These are phyloP conservation scores for Hyaloscypha bicolor DNA, from an alignment of 495 filamentous ascomycete genomes.

Conservation along the genomic window DNA sequence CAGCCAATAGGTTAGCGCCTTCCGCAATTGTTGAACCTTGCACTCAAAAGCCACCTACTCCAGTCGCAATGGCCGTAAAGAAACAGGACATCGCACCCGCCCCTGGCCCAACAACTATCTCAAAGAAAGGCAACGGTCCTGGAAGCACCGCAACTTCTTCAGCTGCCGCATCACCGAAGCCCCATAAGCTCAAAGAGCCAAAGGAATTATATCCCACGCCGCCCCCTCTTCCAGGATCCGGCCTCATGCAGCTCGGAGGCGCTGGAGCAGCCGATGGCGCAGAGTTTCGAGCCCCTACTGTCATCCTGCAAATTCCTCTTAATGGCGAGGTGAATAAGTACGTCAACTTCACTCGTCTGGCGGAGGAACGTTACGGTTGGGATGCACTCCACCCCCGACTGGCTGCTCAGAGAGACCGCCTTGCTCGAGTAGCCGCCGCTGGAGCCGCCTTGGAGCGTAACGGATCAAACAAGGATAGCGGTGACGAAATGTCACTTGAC, in stretches of 20 bases:
- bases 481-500: slow-evolving; percentile 74
- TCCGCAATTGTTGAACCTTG: slow-evolving; percentile 27
- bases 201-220: slow-evolving; percentile 37
- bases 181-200: slow-evolving; percentile 39
- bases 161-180: slow-evolving; percentile 62
- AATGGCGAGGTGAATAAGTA: slow-evolving; percentile 82
- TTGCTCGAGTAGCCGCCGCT: slow-evolving; percentile 81
- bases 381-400: slow-evolving; percentile 88
- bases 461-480: slow-evolving; percentile 71
- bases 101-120: slow-evolving; percentile 3
- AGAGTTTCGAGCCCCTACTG: slow-evolving; percentile 65
- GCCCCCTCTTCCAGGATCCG: slow-evolving; percentile 63
- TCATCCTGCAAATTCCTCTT: slow-evolving; percentile 80
- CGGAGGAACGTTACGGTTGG: slow-evolving; percentile 92
- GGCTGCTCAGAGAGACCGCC: slow-evolving; percentile 78
- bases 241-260: slow-evolving; percentile 63
- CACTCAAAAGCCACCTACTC: slow-evolving; percentile 27
- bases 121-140: slow-evolving; percentile 35
- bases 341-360: slow-evolving; percentile 92
- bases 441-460: slow-evolving; percentile 78
- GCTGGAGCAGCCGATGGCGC: slow-evolving; percentile 38
- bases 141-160: slow-evolving; percentile 53
- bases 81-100: slow-evolving; percentile 9
- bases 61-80: slow-evolving; percentile 10
- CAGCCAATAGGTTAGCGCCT: slow-evolving; percentile 27